Evolutionary conservation across 345 rosid species (phyloP).

Genomic region (Reutealis trisperma): DNA sequence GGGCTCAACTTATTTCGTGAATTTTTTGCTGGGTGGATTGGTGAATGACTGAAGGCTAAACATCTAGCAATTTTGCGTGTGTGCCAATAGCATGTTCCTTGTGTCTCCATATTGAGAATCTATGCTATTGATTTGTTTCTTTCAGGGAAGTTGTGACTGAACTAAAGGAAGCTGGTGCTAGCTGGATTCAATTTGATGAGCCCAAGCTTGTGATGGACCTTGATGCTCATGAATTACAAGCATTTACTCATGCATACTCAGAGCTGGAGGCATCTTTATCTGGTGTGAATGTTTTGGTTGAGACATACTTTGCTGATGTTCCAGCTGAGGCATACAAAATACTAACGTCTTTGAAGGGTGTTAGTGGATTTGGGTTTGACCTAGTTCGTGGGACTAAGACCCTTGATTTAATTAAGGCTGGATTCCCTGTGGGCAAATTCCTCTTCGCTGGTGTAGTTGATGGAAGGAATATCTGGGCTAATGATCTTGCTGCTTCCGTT

Average conservation of each 20-base stretch:
- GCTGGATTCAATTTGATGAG: conserved; percentile 95
- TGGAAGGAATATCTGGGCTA: conserved; percentile 99
- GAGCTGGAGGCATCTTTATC: conserved; percentile 75
- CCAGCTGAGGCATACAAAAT: conserved; percentile 79
- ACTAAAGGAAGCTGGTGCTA: conserved; percentile 93
- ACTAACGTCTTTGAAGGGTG: conserved; percentile 85
- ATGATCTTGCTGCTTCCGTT: conserved; percentile 84
- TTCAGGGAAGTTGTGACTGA: conserved; percentile 82
- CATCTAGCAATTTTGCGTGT: background rate
- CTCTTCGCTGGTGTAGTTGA: conserved; percentile 97
- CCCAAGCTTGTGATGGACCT: conserved; percentile 93
- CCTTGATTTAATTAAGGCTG: conserved; percentile 74
- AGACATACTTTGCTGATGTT: conserved; percentile 93
- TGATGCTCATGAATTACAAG: conserved; percentile 66
- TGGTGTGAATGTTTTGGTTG: conserved; percentile 80
- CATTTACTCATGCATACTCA: conserved; percentile 76
- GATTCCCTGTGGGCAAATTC: conserved; percentile 78
- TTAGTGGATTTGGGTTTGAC: conserved; percentile 82
- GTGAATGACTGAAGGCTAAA: background rate
- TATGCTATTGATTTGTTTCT: conserved; percentile 1
- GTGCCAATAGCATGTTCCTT: background rate
- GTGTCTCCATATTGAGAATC: background rate
- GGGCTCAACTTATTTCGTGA: conserved; percentile 8
- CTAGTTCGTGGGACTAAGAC: conserved; percentile 86
- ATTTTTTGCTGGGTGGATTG: background rate